A percentile compares a stretch with the other conserved stretches of the same genome.
phyloP scores from a whole-genome alignment of 2,329 filamentous ascomycete genomes.

The Curvularia hawaiiensis region DNA sequence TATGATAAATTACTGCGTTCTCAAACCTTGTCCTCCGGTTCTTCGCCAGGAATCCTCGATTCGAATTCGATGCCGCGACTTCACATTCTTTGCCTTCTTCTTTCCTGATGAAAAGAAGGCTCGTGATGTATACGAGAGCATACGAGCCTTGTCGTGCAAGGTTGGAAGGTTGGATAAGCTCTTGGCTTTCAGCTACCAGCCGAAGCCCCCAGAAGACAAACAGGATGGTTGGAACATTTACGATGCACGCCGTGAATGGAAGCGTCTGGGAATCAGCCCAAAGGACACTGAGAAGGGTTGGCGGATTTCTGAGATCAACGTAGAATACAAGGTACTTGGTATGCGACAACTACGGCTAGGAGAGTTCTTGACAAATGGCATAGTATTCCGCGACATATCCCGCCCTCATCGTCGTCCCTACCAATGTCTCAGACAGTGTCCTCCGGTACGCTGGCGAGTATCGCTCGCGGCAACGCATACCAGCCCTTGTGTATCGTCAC shows the following conservation, averaged over 20 bases:
- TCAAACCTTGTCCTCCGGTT: conserved; percentile 72
- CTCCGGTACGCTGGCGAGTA: conserved; percentile 92
- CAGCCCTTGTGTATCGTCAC: conserved; percentile 91
- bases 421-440: conserved; percentile 92
- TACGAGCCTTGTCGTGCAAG: conserved; percentile 80
- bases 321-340: conserved; percentile 69
- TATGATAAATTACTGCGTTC: conserved; percentile 80
- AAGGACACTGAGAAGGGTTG: conserved; percentile 81
- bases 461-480: conserved; percentile 86
- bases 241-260: conserved; percentile 83
- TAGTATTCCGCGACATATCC: conserved; percentile 93
- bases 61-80: conserved; percentile 88
- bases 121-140: conserved; percentile 84
- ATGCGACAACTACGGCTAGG: background rate
- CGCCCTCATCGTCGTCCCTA: conserved; percentile 80
- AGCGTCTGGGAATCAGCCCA: conserved; percentile 82
- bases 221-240: conserved; percentile 85
- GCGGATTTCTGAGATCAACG: conserved; percentile 89
- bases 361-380: conserved; percentile 20
- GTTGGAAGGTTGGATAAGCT: conserved; percentile 84
- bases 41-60: conserved; percentile 79
- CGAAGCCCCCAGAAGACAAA: conserved; percentile 72
- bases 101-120: conserved; percentile 76
- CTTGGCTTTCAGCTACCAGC: conserved; percentile 86
- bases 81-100: conserved; percentile 90